Conservation (phyloP, 2,329 filamentous ascomycete species). For the Neonectria ditissima region DNA sequence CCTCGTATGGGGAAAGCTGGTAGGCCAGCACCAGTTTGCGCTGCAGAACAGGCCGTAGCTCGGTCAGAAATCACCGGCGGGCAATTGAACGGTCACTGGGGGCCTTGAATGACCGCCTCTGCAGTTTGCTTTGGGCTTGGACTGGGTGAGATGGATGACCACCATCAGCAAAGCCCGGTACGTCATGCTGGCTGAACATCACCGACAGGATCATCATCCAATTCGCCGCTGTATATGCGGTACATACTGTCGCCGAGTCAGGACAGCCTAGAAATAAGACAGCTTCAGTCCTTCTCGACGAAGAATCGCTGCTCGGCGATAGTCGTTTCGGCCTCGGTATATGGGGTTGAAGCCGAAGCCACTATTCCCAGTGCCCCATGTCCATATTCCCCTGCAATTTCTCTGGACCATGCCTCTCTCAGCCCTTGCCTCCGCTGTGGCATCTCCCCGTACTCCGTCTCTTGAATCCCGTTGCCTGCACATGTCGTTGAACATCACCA, state of each 20-base stretch:
- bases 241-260: too few relatives aligned
- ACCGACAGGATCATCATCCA: background rate
- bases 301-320: background rate
- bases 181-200: background rate
- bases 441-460: background rate
- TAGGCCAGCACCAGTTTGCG: background rate
- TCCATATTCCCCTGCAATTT: background rate
- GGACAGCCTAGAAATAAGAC: too few relatives aligned
- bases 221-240: too few relatives aligned
- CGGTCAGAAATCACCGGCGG: constrained; percentile 19
- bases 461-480: background rate
- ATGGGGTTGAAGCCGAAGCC: background rate
- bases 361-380: background rate
- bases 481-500: background rate
- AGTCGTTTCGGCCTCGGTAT: background rate
- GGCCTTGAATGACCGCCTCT: background rate
- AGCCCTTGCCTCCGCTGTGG: background rate
- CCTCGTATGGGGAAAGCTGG: constrained; percentile 7
- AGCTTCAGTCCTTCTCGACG: background rate
- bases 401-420: background rate
- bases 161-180: background rate
- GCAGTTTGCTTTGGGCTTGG: background rate
- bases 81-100: background rate
- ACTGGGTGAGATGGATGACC: background rate
- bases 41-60: constrained; percentile 1